These are phyloP conservation scores for Phytophthora macrochlamydospora DNA, from an alignment of 352 stramenopile species.

Conservation along the genomic window DNA sequence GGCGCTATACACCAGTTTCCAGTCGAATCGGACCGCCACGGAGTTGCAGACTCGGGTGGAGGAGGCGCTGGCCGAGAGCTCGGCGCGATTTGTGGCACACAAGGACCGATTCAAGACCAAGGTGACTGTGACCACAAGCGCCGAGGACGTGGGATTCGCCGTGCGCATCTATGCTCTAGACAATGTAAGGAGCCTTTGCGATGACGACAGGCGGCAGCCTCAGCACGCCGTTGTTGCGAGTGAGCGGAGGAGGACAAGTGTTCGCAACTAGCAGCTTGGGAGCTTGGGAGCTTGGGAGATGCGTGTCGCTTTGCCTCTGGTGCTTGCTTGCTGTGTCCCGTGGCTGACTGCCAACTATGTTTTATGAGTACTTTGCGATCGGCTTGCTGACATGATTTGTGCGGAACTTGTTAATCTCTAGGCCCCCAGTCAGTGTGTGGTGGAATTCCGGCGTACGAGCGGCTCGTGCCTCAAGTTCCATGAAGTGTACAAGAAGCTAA, in stretches of 20 bases:
- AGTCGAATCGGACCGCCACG: slow-evolving; percentile 49
- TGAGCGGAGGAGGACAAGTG: slow-evolving; percentile 13
- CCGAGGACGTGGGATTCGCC: slow-evolving; percentile 58
- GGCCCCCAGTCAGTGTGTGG: slow-evolving; percentile 57
- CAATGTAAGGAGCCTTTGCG: slow-evolving; percentile 60
- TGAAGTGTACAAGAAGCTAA: slow-evolving; percentile 74
- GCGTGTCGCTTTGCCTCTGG: slow-evolving; percentile 28
- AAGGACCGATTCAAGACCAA: slow-evolving; percentile 82
- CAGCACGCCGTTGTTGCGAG: slow-evolving; percentile 26
- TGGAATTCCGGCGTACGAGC: slow-evolving; percentile 77
- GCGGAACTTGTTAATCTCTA: slow-evolving; percentile 34
- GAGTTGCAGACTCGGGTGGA: slow-evolving; percentile 67
- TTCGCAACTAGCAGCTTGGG: slow-evolving; percentile 26
- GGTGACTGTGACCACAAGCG: slow-evolving; percentile 47
- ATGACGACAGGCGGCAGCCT: slow-evolving; percentile 20
- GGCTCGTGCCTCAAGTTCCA: slow-evolving; percentile 78
- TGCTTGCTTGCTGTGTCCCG: slow-evolving; percentile 31
- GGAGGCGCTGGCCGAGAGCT: slow-evolving; percentile 50
- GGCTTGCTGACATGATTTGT: slow-evolving; percentile 32
- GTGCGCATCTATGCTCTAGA: slow-evolving; percentile 72
- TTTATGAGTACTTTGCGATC: slow-evolving; percentile 21
- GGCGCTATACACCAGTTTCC: slow-evolving; percentile 79
- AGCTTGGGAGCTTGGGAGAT: neutral
- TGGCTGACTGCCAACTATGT: slow-evolving; percentile 23
- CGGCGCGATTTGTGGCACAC: slow-evolving; percentile 53